Conservation (phyloP, 73 alveolate species). For the Paramecium octaurelia region DNA sequence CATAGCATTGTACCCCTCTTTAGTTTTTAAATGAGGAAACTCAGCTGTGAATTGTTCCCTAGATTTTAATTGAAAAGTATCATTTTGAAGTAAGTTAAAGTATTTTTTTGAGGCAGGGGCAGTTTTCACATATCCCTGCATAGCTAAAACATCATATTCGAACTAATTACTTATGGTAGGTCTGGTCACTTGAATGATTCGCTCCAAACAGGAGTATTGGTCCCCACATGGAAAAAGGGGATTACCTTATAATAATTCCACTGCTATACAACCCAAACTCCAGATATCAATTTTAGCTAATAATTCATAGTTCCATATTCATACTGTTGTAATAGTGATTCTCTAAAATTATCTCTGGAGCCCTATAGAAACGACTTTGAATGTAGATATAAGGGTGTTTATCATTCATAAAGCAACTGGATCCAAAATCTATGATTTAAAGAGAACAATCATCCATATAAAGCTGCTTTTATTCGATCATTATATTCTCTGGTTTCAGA, state of each 20-base stretch:
- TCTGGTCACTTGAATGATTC: slow-evolving; percentile 41
- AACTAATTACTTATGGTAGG: not conserved
- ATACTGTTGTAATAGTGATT: not conserved
- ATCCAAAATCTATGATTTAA: slow-evolving; percentile 61
- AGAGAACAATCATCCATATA: not conserved
- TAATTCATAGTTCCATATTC: not conserved
- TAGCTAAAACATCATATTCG: not conserved
- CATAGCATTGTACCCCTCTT: slow-evolving; percentile 1
- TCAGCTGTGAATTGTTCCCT: slow-evolving; percentile 26
- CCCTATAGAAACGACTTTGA: slow-evolving; percentile 57
- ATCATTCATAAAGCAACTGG: slow-evolving; percentile 42
- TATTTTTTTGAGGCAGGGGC: not conserved
- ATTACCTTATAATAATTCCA: slow-evolving; percentile 44
- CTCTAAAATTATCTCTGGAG: slow-evolving; percentile 59
- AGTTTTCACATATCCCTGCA: not conserved
- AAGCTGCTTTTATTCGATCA: slow-evolving; percentile 7
- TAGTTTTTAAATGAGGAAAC: not conserved
- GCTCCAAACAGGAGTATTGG: slow-evolving; percentile 36
- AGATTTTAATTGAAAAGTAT: not conserved
- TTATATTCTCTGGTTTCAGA: slow-evolving; percentile 62
- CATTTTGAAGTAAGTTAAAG: not conserved
- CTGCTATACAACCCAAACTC: slow-evolving; percentile 61
- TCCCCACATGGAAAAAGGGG: slow-evolving; percentile 59
- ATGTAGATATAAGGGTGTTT: slow-evolving; percentile 46
- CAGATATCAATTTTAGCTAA: slow-evolving; percentile 56